Evolutionary conservation across 1,284 basidiomycete species (phyloP).

Genomic region (Sporisorium scitamineum): DNA sequence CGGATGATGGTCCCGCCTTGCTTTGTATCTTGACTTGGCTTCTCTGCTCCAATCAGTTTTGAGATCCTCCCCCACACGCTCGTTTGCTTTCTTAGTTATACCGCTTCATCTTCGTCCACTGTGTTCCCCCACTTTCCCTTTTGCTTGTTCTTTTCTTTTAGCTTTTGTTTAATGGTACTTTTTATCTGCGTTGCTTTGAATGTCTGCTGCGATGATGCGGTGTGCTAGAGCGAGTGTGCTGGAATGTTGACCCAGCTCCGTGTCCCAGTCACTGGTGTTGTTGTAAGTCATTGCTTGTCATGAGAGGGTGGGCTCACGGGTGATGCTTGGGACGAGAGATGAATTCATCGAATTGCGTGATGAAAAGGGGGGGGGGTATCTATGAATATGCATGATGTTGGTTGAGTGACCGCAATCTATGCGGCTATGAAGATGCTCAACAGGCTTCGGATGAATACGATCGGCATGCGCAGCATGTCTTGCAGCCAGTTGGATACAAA

Average conservation of each 20-base stretch:
- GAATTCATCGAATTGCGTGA: not conserved
- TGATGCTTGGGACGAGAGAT: not conserved
- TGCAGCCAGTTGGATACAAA: constrained; percentile 15
- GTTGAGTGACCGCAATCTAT: not conserved
- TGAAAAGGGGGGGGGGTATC: constrained; percentile 2
- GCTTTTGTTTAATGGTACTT: not conserved
- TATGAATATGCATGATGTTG: constrained; percentile 1
- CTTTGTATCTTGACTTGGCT: not conserved
- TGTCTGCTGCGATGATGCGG: not conserved
- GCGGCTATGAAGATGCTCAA: constrained; percentile 8
- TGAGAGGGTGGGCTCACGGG: no score
- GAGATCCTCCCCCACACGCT: not conserved
- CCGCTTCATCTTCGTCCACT: not conserved
- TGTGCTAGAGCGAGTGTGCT: not conserved
- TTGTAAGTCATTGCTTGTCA: no score
- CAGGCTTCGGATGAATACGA: constrained; percentile 10
- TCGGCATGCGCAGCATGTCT: constrained; percentile 13
- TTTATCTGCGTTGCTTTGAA: not conserved
- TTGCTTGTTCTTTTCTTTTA: not conserved
- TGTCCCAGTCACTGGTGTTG: not conserved
- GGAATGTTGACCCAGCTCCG: not conserved
- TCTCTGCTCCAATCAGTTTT: not conserved
- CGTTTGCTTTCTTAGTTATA: not conserved
- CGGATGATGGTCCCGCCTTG: not conserved
- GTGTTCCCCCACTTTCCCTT: not conserved